A percentile compares a stretch with the other conserved stretches of the same genome.
phyloP scores from a whole-genome alignment of 805 yeast species.

The Candida silvicultrix region DNA sequence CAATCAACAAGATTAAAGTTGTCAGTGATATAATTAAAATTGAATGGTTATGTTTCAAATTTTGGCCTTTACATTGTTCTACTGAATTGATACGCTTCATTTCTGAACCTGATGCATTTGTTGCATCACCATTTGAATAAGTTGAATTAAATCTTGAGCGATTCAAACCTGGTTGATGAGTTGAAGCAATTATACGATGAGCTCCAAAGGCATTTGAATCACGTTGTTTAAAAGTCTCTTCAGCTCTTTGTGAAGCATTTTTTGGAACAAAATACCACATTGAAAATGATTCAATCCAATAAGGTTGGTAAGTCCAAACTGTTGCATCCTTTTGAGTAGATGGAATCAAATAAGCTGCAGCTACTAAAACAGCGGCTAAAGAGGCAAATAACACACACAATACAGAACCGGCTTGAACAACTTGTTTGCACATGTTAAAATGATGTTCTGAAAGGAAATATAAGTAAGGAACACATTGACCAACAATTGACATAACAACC shows the following conservation, averaged over 20 bases:
- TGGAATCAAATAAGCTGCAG: conserved; percentile 45
- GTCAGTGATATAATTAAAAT: conserved; percentile 36
- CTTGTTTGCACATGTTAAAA: conserved; percentile 47
- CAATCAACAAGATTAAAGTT: conserved; percentile 41
- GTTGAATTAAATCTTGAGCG: conserved; percentile 25
- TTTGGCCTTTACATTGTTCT: conserved; percentile 11
- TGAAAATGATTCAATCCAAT: conserved; percentile 67
- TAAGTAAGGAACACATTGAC: conserved; percentile 53
- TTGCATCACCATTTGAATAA: conserved; percentile 1
- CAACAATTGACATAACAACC: conserved; percentile 63
- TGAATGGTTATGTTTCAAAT: conserved; percentile 45
- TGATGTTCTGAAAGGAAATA: conserved; percentile 42
- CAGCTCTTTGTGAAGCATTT: conserved; percentile 44
- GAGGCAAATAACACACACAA: conserved; percentile 45
- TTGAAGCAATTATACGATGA: conserved; percentile 53
- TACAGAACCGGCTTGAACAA: conserved; percentile 44
- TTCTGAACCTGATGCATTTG: not conserved
- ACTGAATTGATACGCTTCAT: conserved; percentile 10
- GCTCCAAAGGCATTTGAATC: conserved; percentile 43
- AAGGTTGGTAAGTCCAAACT: conserved; percentile 61
- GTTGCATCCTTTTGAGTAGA: conserved; percentile 45
- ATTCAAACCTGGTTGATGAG: conserved; percentile 33
- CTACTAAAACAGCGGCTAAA: conserved; percentile 42
- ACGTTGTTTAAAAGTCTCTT: conserved; percentile 37
- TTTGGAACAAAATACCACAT: conserved; percentile 53